phyloP scores from a whole-genome alignment of 2,329 filamentous ascomycete genomes.

The Amylocarpus encephaloides region DNA sequence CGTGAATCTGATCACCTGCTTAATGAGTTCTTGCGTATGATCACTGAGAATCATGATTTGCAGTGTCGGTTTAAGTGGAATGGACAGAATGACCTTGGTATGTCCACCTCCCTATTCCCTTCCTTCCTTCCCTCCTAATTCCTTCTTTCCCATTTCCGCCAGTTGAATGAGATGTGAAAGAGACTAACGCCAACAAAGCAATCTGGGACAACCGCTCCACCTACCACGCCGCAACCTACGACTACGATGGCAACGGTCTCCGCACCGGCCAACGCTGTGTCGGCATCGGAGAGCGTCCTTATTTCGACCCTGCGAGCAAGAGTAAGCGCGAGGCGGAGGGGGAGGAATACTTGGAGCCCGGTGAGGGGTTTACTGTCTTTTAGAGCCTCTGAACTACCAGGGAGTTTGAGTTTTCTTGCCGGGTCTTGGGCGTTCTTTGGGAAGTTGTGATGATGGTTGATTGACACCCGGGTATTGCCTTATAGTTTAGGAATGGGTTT shows the following conservation, averaged over 20 bases:
- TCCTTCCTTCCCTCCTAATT: neutral
- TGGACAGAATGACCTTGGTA: constrained; percentile 42
- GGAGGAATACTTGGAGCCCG: constrained; percentile 13
- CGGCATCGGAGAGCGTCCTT: constrained; percentile 49
- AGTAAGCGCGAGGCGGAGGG: constrained; percentile 64
- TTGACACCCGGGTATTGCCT: too few relatives aligned
- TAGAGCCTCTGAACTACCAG: too few relatives aligned
- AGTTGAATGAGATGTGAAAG: too few relatives aligned
- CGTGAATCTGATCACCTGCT: constrained; percentile 42
- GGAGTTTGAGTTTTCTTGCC: too few relatives aligned
- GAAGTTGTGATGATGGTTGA: too few relatives aligned
- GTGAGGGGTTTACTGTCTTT: constrained; percentile 12
- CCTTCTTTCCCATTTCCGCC: too few relatives aligned
- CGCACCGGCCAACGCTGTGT: constrained; percentile 42
- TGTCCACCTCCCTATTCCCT: neutral
- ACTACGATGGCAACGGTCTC: constrained; percentile 45
- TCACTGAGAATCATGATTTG: constrained; percentile 49
- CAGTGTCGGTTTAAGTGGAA: constrained; percentile 50
- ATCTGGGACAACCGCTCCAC: constrained; percentile 61
- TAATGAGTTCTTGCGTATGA: constrained; percentile 35
- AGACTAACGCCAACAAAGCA: too few relatives aligned
- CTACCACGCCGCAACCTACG: constrained; percentile 51
- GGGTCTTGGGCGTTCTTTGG: too few relatives aligned
- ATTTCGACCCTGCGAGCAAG: constrained; percentile 36
- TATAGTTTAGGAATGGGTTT: too few relatives aligned